Percentiles rank a stretch among this genome's conserved stretches.
These are phyloP conservation scores for Triangularia verruculosa DNA, from an alignment of 2,329 filamentous ascomycete genomes.

Conservation along the genomic window DNA sequence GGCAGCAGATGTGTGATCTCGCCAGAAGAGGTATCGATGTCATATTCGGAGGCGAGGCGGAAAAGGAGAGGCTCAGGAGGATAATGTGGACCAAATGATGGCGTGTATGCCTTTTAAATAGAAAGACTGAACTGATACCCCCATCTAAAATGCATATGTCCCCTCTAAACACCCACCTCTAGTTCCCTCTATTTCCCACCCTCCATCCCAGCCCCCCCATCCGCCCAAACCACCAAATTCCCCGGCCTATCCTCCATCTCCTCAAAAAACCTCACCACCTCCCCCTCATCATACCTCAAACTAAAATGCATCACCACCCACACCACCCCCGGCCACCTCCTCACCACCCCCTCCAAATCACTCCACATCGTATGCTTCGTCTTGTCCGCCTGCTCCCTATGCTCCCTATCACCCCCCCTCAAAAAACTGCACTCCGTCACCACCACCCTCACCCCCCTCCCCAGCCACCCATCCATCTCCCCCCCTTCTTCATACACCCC, in stretches of 20 bases:
- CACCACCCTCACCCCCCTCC: constrained; percentile 41
- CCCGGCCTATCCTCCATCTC: constrained; percentile 37
- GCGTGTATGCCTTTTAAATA: no score
- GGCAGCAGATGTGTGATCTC: constrained; percentile 48
- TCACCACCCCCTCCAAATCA: constrained; percentile 44
- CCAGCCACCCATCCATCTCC: constrained; percentile 35
- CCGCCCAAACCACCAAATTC: constrained; percentile 49
- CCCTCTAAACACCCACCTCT: not conserved
- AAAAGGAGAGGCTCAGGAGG: constrained; percentile 54
- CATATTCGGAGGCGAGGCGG: constrained; percentile 64
- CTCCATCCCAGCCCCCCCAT: constrained; percentile 30
- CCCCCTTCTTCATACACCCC: constrained; percentile 39
- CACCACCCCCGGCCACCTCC: constrained; percentile 41
- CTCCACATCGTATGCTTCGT: constrained; percentile 48
- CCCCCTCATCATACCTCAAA: constrained; percentile 42
- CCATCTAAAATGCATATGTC: no score
- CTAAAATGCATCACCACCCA: constrained; percentile 50
- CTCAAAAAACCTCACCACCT: constrained; percentile 42
- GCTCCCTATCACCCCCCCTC: constrained; percentile 34
- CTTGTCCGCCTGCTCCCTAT: constrained; percentile 42
- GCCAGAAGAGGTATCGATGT: constrained; percentile 59
- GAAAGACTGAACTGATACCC: no score
- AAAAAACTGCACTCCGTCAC: constrained; percentile 51
- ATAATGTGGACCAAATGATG: constrained; percentile 16
- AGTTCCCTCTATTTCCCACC: not conserved